Conservation (phyloP, 306 rosid species). For the Acacia crassicarpa region DNA sequence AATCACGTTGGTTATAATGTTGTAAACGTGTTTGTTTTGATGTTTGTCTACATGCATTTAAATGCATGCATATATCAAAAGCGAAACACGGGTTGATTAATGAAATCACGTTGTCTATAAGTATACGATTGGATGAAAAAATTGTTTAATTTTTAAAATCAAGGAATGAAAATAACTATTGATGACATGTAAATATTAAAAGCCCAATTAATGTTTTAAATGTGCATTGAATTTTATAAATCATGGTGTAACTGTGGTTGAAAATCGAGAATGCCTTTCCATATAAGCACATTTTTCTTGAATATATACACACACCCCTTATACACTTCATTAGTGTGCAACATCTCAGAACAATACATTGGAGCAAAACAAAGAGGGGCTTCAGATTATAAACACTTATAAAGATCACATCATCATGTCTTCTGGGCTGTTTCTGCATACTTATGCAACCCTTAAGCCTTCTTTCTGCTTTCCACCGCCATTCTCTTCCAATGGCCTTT, state of each 20-base stretch:
- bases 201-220: neutral
- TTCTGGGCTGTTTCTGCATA: neutral
- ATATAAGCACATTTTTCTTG: neutral
- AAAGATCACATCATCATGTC: slow-evolving; percentile 3
- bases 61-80: too few species aligned
- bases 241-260: neutral
- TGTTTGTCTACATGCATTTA: neutral
- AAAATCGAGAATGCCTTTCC: neutral
- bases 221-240: neutral
- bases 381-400: neutral
- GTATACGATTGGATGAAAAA: neutral
- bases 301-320: neutral
- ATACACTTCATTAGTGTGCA: neutral
- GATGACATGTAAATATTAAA: neutral
- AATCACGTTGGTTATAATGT: neutral
- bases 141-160: too few species aligned
- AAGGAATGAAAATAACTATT: too few species aligned
- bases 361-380: neutral
- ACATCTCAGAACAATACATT: neutral
- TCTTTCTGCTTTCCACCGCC: neutral
- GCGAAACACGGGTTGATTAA: too few species aligned
- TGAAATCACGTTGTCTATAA: neutral
- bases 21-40: neutral
- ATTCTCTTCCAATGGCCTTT: neutral
- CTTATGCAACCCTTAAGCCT: neutral